Evolutionary conservation across 2,329 filamentous ascomycete genomes (phyloP), one percentile per base, ranked within the genome.

Genomic region (Albifimbria verrucaria): DNA sequence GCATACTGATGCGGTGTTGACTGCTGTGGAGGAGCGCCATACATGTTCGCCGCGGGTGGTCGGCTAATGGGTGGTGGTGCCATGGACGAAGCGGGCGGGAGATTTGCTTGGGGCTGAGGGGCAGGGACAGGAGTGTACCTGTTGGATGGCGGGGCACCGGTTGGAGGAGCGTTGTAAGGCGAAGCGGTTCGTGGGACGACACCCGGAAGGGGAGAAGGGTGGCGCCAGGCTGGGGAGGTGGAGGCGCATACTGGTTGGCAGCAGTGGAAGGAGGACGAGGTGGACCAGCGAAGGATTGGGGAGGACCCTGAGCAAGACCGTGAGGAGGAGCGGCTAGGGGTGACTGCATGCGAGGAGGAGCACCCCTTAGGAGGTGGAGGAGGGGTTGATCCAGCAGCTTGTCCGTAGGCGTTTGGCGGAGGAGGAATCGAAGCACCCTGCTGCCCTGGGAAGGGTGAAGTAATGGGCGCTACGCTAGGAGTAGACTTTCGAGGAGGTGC

Each of bases 291-390:
- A 57, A 81, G 73, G 55, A 46, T 22, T 62, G 64, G 36, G 74
- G 71, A 11, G 68, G 72, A 15, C 51, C 51, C 52, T 78, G 76
- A 54, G 73, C 74, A 18, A 72, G 32, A 48, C 23, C 64, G 48
- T 77, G 78, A 32, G 81, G 78, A 51, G 79, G 80, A 9, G 79
- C 82, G 48, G 79, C 74, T 15, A 86, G 74, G 25, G 92, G 90
- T 28, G 92, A 95, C 54, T 82, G 86, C 55, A 94, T 77, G 53
- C 89, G 83, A 47, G 86, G 82, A 46, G 82, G 82, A 36, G 84
- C 83, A 26, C 84, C 79, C 90, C 75, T 95, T 96, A 5, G 93
- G 92, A 49, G 92, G 90, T 7, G 89, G 89, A 25, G 90, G 85
- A 49, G 90, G 89, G 45, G 89, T 87, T 25, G 86, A 80, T 41